Conservation (phyloP, 345 rosid species). For the Lenwebbia sp. region DNA sequence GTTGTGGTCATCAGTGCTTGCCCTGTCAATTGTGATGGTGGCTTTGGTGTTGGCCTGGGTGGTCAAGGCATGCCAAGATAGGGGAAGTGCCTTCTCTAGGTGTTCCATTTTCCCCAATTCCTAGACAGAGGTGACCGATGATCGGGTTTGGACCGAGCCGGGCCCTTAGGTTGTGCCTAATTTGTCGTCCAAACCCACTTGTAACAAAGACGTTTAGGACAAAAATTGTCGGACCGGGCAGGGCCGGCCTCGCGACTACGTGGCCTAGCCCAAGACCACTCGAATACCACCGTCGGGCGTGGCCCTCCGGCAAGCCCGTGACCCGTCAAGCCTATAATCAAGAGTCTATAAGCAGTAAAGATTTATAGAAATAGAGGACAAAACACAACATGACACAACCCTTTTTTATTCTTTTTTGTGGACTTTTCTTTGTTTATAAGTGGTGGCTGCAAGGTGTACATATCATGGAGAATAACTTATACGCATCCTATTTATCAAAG, state of each 20-base stretch:
- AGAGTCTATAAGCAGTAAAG: neutral
- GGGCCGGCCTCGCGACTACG: neutral
- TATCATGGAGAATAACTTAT: neutral
- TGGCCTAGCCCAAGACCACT: neutral
- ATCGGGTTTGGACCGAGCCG: neutral
- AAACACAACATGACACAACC: neutral
- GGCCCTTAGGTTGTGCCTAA: neutral
- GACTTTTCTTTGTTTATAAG: neutral
- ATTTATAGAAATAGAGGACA: neutral
- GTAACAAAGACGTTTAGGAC: neutral
- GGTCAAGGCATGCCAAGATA: constrained; percentile 30
- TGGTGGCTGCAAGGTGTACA: neutral
- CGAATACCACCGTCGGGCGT: neutral
- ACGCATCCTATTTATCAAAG: neutral
- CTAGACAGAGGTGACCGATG: neutral
- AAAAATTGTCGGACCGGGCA: neutral
- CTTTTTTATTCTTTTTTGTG: neutral
- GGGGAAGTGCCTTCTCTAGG: constrained; percentile 23
- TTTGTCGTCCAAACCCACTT: neutral
- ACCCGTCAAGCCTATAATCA: neutral
- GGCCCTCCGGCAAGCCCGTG: neutral
- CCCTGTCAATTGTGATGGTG: constrained; percentile 38
- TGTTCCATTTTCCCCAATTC: constrained; percentile 20
- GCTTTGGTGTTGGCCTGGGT: constrained; percentile 27
- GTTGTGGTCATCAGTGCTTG: constrained; percentile 49